Evolutionary conservation across 1,284 basidiomycete genomes (phyloP), one percentile per base, ranked within the genome.

Genomic region (Dichomitus squalens): DNA sequence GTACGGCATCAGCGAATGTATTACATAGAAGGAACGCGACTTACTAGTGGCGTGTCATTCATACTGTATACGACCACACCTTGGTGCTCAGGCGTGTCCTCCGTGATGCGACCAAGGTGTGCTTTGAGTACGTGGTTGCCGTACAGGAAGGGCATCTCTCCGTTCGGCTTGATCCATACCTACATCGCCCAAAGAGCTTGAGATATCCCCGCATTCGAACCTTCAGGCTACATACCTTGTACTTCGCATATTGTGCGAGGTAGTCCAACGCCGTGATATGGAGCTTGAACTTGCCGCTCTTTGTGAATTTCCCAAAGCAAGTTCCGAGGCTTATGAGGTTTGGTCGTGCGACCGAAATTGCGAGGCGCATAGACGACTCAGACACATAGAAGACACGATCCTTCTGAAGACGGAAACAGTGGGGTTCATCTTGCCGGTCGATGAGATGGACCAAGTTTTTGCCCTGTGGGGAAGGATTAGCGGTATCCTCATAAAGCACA

Each of bases 141-240:
- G 70, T 99, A 99, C 49, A 99, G 77, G 81, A 98, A 99, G 2
- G 97, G 97, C 86, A 99, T 95, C 77, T 99, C 97, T 69, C 97
- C 97, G 64, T 99, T 97, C 14, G 96, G 92, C 75, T 99, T 99
- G 74, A 99, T 96, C 97, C 97, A 99, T 35, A 98, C 87, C 96
- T 97, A 33, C 35, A 31, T 14, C 23, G n/a, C 14, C 57, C 16
- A 16, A 33, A 14, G 31, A 33, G 9, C 8, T 48, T 6, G 53
- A 44, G 48, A 7, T 49, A 39, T 3, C 38, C 7, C 3, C 14
- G 25, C 1, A 34, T 1, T 9, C 9, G 35, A 23, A 21, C 12
- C 21, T 25, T 7, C 55, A 47, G 53, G 56, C 21, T 4, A 64
- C 76, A 52, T 63, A 94, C 96, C 85, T 99, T 99, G 82, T 96